These are phyloP conservation scores for Geotrichum macrosporum DNA, from an alignment of 1,139 yeast genomes.

Conservation along the genomic window DNA sequence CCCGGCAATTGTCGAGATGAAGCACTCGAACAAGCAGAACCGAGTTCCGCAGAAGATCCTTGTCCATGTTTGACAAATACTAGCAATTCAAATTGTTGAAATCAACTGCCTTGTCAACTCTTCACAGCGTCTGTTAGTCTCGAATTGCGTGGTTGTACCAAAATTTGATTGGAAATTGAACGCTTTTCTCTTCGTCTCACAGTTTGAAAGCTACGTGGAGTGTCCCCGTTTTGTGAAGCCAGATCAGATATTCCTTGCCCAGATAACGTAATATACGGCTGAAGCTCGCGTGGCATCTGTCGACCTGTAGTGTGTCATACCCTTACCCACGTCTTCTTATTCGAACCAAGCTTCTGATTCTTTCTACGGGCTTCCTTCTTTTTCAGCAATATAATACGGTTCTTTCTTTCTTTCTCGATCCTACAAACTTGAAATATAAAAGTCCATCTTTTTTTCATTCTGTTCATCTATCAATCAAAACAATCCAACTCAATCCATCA, in stretches of 20 bases:
- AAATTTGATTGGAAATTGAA: too few species aligned
- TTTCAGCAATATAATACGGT: too few species aligned
- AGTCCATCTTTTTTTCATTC: constrained; percentile 2
- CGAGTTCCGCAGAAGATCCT: constrained; percentile 12
- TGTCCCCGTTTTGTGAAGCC: too few species aligned
- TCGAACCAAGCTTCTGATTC: neutral
- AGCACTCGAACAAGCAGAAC: constrained; percentile 16
- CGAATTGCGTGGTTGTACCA: too few species aligned
- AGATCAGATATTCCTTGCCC: neutral
- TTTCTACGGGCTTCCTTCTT: constrained; percentile 1
- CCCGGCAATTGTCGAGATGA: constrained; percentile 10
- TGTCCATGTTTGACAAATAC: constrained; percentile 15
- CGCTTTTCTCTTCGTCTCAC: too few species aligned
- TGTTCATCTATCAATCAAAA: neutral
- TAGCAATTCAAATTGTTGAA: too few species aligned
- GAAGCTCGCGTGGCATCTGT: constrained; percentile 1
- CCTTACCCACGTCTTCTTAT: neutral
- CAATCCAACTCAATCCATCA: neutral
- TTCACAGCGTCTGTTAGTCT: too few species aligned
- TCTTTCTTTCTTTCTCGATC: too few species aligned
- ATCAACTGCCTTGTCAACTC: too few species aligned
- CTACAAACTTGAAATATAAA: neutral
- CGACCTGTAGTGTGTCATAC: constrained; percentile 1
- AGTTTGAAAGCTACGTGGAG: too few species aligned
- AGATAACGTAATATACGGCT: neutral